phyloP scores from a whole-genome alignment of 148 eudicot genomes.

The Fagopyrum esculentum region DNA sequence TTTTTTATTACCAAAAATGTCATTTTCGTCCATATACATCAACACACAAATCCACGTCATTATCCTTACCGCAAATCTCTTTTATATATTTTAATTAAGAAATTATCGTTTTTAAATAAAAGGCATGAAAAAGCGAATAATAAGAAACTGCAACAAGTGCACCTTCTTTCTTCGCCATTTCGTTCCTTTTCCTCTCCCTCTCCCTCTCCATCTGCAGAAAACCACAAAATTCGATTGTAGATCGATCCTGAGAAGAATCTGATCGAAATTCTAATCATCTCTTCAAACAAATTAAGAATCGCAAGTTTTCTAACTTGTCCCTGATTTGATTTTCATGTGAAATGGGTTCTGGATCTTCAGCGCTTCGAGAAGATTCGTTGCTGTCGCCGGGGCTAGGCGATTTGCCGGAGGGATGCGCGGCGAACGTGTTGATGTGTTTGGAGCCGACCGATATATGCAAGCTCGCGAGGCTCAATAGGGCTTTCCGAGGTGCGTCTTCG shows the following conservation, averaged over 20 bases:
- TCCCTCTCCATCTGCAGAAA: neutral
- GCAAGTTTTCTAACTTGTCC: neutral
- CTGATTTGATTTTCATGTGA: neutral
- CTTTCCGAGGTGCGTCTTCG: constrained; percentile 57
- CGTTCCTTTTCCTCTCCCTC: neutral
- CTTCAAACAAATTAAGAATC: neutral
- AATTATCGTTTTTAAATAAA: neutral
- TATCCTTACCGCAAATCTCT: neutral
- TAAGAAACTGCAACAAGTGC: neutral
- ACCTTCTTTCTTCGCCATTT: neutral
- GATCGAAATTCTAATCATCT: neutral
- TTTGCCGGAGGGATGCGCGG: constrained; percentile 82
- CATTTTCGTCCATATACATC: neutral
- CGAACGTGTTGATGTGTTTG: constrained; percentile 44
- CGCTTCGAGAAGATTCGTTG: constrained; percentile 26
- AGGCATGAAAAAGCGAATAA: neutral
- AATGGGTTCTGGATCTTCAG: constrained; percentile 44
- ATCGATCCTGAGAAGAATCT: neutral
- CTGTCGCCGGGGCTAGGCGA: constrained; percentile 51
- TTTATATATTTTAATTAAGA: neutral
- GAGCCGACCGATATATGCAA: constrained; percentile 69
- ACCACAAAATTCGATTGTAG: neutral
- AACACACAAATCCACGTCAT: neutral
- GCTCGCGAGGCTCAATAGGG: constrained; percentile 49
- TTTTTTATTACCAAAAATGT: neutral